phyloP scores from a whole-genome alignment of 768 basidiomycete genomes.

The Termitomyces sp. region DNA sequence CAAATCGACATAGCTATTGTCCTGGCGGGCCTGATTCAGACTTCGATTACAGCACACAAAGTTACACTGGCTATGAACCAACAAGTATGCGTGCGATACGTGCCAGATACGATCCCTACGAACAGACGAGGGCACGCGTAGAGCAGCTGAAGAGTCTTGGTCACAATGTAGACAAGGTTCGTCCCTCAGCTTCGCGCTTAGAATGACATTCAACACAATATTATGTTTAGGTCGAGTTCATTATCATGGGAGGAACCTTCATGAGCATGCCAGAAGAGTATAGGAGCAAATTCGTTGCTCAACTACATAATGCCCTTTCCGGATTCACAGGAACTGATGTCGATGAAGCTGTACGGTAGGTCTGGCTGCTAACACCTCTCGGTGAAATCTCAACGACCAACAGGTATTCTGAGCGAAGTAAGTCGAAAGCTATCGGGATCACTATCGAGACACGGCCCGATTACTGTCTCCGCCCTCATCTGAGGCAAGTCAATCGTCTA shows the following conservation, averaged over 20 bases:
- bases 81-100: conserved; percentile 99
- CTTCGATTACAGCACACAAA: conserved; percentile 98
- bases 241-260: conserved; percentile 98
- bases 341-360: conserved; percentile 88
- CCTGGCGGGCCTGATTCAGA: conserved; percentile 99
- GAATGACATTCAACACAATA: neutral
- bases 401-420: conserved; percentile 93
- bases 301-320: conserved; percentile 93
- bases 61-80: conserved; percentile 92
- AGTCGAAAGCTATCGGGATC: conserved; percentile 97
- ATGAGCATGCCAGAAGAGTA: conserved; percentile 99
- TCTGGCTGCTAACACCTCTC: neutral
- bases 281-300: conserved; percentile 87
- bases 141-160: conserved; percentile 96
- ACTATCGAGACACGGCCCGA: conserved; percentile 99
- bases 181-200: conserved; percentile 2
- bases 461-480: conserved; percentile 94
- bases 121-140: conserved; percentile 91
- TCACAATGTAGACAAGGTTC: conserved; percentile 94
- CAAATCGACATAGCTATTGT: conserved; percentile 62
- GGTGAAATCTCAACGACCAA: neutral
- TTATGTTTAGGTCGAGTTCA: conserved; percentile 67
- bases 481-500: conserved; percentile 47
- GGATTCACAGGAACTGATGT: conserved; percentile 92
- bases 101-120: conserved; percentile 92